A percentile compares a stretch with the other conserved stretches of the same genome.
Evolutionary conservation across 352 stramenopile species (phyloP).

Genomic region (Pythium aquatile): DNA sequence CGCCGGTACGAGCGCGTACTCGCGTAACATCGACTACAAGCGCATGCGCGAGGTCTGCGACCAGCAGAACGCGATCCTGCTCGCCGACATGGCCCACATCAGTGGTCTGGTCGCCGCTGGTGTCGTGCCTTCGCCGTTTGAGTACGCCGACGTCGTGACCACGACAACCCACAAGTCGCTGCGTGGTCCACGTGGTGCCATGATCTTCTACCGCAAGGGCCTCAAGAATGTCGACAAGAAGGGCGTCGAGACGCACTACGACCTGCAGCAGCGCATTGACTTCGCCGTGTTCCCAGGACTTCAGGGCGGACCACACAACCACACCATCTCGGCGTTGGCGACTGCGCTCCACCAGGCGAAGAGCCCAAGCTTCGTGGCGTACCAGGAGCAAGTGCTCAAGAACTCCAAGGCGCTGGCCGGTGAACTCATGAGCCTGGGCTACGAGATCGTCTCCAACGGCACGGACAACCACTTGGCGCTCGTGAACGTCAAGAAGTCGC

Average conservation of each 20-base stretch:
- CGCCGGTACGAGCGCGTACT: slow-evolving; percentile 98
- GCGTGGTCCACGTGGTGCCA: slow-evolving; percentile 96
- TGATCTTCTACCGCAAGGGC: slow-evolving; percentile 99
- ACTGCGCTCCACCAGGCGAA: slow-evolving; percentile 97
- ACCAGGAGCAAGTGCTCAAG: slow-evolving; percentile 94
- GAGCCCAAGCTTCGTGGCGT: slow-evolving; percentile 95
- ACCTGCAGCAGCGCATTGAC: slow-evolving; percentile 99
- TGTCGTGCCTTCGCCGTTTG: slow-evolving; percentile 97
- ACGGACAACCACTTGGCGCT: slow-evolving; percentile 99
- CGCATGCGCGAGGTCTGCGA: slow-evolving; percentile 96
- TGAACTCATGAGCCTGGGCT: slow-evolving; percentile 90
- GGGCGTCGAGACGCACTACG: slow-evolving; percentile 90
- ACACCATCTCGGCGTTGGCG: slow-evolving; percentile 98
- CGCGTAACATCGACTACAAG: slow-evolving; percentile 98
- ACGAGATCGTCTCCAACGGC: slow-evolving; percentile 96
- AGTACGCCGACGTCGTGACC: slow-evolving; percentile 98
- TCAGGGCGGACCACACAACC: slow-evolving; percentile 99
- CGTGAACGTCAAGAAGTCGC: slow-evolving; percentile 95
- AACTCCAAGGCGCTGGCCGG: slow-evolving; percentile 91
- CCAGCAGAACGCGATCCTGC: slow-evolving; percentile 93
- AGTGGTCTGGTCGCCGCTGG: slow-evolving; percentile 95
- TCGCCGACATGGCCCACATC: slow-evolving; percentile 99
- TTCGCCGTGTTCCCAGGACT: slow-evolving; percentile 99
- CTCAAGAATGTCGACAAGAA: slow-evolving; percentile 95
- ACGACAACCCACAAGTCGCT: slow-evolving; percentile 99